A percentile compares a stretch with the other conserved stretches of the same genome.
Conservation (phyloP, 345 rosid genomes). For the Eucalyptus viminalis region DNA sequence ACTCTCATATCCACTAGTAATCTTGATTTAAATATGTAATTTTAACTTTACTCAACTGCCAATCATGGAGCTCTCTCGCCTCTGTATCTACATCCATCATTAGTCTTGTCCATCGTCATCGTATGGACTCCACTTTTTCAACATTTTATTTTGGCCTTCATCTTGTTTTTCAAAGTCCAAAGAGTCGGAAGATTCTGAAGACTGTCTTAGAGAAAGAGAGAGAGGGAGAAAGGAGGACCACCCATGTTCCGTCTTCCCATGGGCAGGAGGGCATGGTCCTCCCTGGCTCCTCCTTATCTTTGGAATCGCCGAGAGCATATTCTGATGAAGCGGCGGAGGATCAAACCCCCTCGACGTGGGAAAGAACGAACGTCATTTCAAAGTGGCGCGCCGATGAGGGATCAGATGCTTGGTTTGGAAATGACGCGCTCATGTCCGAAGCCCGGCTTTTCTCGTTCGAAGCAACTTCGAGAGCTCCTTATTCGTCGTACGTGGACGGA, state of each 20-base stretch:
- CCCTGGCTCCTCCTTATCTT: background rate
- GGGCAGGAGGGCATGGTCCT: background rate
- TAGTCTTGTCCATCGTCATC: background rate
- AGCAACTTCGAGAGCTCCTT: background rate
- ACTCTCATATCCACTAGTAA: background rate
- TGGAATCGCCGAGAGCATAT: background rate
- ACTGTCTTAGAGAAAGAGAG: background rate
- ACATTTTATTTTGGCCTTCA: background rate
- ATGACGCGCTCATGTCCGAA: background rate
- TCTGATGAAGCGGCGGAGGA: background rate
- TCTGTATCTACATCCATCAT: background rate
- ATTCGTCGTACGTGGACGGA: background rate
- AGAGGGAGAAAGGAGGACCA: background rate
- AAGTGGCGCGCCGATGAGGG: background rate
- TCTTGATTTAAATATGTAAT: background rate
- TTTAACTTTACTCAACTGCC: background rate
- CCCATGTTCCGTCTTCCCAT: background rate
- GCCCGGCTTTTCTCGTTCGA: background rate
- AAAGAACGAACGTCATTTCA: background rate
- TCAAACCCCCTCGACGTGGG: background rate
- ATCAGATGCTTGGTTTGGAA: background rate
- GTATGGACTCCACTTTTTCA: background rate
- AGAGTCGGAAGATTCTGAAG: background rate
- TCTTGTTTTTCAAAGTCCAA: background rate
- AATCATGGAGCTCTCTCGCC: background rate